phyloP scores from a whole-genome alignment of 2,329 filamentous ascomycete species.

The Fusarium verticillioides region DNA sequence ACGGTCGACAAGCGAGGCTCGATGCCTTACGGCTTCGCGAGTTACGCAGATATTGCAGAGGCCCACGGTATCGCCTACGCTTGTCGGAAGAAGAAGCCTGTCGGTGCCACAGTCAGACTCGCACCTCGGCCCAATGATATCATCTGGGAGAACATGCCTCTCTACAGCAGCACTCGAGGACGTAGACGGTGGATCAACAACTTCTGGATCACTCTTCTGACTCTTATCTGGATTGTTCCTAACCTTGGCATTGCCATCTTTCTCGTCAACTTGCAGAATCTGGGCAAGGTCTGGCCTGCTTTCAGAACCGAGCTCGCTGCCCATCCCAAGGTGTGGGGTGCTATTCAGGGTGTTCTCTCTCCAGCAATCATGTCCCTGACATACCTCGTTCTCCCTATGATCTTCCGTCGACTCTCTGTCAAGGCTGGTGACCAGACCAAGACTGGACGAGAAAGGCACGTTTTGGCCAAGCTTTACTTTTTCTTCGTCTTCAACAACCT shows the following conservation, averaged over 20 bases:
- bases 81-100: slow-evolving; percentile 81
- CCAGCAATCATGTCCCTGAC: slow-evolving; percentile 88
- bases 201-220: slow-evolving; percentile 84
- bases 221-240: slow-evolving; percentile 86
- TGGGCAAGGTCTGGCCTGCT: slow-evolving; percentile 80
- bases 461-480: slow-evolving; percentile 87
- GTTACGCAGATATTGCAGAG: slow-evolving; percentile 87
- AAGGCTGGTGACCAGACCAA: slow-evolving; percentile 90
- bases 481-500: slow-evolving; percentile 99
- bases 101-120: slow-evolving; percentile 79
- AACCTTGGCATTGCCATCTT: slow-evolving; percentile 97
- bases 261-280: slow-evolving; percentile 83
- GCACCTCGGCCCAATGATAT: slow-evolving; percentile 91
- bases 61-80: slow-evolving; percentile 89
- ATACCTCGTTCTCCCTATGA: slow-evolving; percentile 87
- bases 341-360: slow-evolving; percentile 91
- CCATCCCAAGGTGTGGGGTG: slow-evolving; percentile 78
- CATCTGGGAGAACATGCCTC: slow-evolving; percentile 92
- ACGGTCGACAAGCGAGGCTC: slow-evolving; percentile 88
- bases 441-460: slow-evolving; percentile 90
- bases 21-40: slow-evolving; percentile 93
- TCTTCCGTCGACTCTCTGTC: slow-evolving; percentile 88
- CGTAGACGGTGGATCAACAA: slow-evolving; percentile 83
- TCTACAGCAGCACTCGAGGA: slow-evolving; percentile 74
- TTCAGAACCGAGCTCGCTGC: slow-evolving; percentile 74